Evolutionary conservation across 257 asterid genomes (phyloP), one percentile per base, ranked within the genome.

Genomic region (Dorcoceras hygrometricum): DNA sequence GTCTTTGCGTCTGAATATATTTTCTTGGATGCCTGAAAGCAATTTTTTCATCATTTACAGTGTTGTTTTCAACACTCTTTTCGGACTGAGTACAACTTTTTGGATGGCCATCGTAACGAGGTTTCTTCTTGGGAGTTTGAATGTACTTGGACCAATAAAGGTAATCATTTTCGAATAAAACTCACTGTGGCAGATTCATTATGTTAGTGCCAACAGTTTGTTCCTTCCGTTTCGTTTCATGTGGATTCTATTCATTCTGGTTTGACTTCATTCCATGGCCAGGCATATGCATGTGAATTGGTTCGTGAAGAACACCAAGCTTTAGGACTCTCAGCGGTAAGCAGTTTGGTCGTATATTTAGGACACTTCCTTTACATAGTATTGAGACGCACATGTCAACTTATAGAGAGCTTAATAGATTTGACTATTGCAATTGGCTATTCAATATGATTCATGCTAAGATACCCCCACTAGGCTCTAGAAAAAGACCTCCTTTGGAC

Each of bases 211-310:
- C 57, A 8, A 19, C 18, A 56, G 27, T n/a, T n/a, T 12, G 43
- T 48, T 43, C 50, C 56, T 65, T 55, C 10, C 53, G 26, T 59
- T 57, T 43, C 11, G 25, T 57, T 50, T 0, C 8, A 2, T 18
- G 7, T 5, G n/a, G 71, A 20, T 16, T 25, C 29, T 43, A 6
- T 26, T 10, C 55, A 23, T 28, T 24, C 4, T 6, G 5, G 23
- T 29, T 61, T 77, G 46, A 9, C 26, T 27, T 77, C 63, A 60
- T 53, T 26, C 58, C 69, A 10, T 77, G 55, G 20, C 59, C 93
- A 90, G 97, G 96, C 97, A 19, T 90, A 90, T 81, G 97, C 95
- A 6, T 81, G 87, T 68, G 97, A 90, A 81, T 53, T 73, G 29
- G 89, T 86, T 76, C 92, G 96, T 48, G 89, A 84, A 23, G 96